Percentiles rank a stretch among this genome's conserved stretches.
phyloP scores from a whole-genome alignment of 805 yeast species.

The Teunomyces atbi region DNA sequence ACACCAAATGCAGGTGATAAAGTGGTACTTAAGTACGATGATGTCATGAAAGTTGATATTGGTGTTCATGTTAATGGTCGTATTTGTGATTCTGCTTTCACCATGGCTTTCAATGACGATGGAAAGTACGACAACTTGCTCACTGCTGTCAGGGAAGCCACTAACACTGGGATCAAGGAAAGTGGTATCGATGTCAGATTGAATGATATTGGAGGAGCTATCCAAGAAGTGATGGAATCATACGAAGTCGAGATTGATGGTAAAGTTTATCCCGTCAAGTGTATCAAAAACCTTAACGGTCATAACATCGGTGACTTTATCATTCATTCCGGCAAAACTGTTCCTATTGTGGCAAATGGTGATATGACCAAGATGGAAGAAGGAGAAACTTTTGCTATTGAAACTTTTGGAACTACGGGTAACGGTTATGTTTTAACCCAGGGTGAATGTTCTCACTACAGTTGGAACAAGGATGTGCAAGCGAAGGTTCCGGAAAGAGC shows the following conservation, averaged over 20 bases:
- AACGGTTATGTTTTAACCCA: constrained; percentile 80
- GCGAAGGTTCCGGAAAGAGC: constrained; percentile 53
- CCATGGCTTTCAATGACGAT: constrained; percentile 81
- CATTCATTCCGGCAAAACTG: constrained; percentile 94
- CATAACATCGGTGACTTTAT: constrained; percentile 82
- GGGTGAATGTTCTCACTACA: constrained; percentile 96
- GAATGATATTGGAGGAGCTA: constrained; percentile 92
- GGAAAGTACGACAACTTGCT: constrained; percentile 77
- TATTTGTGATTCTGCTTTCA: constrained; percentile 93
- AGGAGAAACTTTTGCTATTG: constrained; percentile 97
- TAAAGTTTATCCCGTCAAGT: constrained; percentile 76
- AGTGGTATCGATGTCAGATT: constrained; percentile 96
- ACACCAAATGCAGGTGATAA: constrained; percentile 96
- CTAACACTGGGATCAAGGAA: constrained; percentile 87
- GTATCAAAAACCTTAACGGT: constrained; percentile 91
- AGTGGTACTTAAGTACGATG: constrained; percentile 75
- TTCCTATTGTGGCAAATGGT: constrained; percentile 91
- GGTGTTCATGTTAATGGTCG: constrained; percentile 96
- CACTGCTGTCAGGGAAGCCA: constrained; percentile 87
- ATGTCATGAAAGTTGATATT: constrained; percentile 94
- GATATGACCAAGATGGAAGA: constrained; percentile 98
- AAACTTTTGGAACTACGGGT: constrained; percentile 97
- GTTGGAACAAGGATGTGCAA: constrained; percentile 56
- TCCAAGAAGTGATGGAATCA: constrained; percentile 96
- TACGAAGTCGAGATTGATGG: constrained; percentile 92